Evolutionary conservation across 2,329 filamentous ascomycete genomes (phyloP).

Genomic region (Elsinoe australis): DNA sequence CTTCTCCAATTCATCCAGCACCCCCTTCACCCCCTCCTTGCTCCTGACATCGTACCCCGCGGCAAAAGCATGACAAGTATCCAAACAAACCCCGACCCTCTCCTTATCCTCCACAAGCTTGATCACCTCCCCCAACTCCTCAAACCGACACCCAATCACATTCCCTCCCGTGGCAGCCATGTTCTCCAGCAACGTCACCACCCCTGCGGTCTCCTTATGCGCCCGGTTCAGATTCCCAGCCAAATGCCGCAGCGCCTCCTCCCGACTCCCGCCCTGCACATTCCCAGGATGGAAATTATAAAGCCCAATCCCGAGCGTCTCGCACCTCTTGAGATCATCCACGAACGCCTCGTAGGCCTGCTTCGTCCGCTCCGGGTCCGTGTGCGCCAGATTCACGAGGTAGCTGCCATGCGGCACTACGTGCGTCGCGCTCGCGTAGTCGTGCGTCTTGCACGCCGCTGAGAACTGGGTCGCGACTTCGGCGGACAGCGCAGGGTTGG

Average conservation of each 20-base stretch:
- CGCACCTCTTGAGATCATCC: conserved; percentile 80
- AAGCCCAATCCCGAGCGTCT: conserved; percentile 74
- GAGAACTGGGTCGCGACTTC: conserved; percentile 64
- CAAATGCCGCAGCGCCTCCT: conserved; percentile 67
- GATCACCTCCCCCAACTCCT: conserved; percentile 82
- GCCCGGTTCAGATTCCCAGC: conserved; percentile 75
- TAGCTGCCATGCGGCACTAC: conserved; percentile 92
- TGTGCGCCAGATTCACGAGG: conserved; percentile 88
- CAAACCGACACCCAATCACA: conserved; percentile 75
- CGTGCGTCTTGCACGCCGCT: conserved; percentile 57
- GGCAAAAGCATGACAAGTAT: conserved; percentile 94
- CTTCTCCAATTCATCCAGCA: conserved; percentile 67
- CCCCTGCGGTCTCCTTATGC: conserved; percentile 61
- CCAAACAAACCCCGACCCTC: conserved; percentile 86
- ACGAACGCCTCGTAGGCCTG: conserved; percentile 82
- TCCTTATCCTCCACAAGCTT: conserved; percentile 67
- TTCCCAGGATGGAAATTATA: conserved; percentile 98
- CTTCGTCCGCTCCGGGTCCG: conserved; percentile 67
- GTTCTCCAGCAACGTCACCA: conserved; percentile 84
- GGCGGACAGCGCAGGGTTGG: conserved; percentile 65
- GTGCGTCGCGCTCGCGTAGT: conserved; percentile 63
- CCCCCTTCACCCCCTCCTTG: conserved; percentile 62
- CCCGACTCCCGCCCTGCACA: conserved; percentile 56
- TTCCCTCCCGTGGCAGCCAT: conserved; percentile 82
- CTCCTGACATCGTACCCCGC: conserved; percentile 84